A percentile compares a stretch with the other conserved stretches of the same genome.
These are phyloP conservation scores for Sonneratia alba DNA, from an alignment of 345 rosid species.

Conservation along the genomic window DNA sequence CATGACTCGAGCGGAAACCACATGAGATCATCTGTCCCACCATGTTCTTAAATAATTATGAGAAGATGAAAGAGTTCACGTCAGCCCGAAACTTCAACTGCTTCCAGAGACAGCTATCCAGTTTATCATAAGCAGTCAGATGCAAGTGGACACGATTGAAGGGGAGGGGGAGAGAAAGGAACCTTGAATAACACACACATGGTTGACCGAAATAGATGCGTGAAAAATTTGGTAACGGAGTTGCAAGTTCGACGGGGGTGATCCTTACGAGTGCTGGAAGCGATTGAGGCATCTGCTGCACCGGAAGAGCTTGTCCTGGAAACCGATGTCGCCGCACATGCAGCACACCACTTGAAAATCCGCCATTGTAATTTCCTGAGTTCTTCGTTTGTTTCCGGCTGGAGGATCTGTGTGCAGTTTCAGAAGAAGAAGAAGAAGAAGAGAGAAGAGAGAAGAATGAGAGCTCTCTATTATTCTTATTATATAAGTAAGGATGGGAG, in stretches of 20 bases:
- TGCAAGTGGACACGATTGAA: neutral
- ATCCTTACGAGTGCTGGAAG: conserved; percentile 76
- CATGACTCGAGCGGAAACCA: neutral
- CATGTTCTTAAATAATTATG: neutral
- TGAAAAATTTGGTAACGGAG: no score
- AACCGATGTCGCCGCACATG: conserved; percentile 99
- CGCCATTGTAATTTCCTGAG: conserved; percentile 36
- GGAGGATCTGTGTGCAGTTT: no score
- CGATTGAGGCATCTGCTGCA: conserved; percentile 80
- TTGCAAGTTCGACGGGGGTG: neutral
- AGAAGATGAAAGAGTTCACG: neutral
- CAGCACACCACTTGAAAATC: conserved; percentile 76
- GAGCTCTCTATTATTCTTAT: no score
- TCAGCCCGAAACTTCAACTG: neutral
- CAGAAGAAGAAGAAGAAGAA: no score
- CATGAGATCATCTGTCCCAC: neutral
- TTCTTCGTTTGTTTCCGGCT: no score
- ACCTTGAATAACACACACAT: no score
- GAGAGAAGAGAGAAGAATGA: no score
- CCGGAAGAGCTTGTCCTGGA: conserved; percentile 85
- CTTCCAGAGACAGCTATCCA: neutral
- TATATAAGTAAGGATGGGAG: no score
- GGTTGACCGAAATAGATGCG: no score
- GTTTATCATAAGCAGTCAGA: neutral
- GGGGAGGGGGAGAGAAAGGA: neutral